Base-by-base conservation (phyloP, 352 stramenopile genomes). In the Phytopythium sindhum region DNA sequence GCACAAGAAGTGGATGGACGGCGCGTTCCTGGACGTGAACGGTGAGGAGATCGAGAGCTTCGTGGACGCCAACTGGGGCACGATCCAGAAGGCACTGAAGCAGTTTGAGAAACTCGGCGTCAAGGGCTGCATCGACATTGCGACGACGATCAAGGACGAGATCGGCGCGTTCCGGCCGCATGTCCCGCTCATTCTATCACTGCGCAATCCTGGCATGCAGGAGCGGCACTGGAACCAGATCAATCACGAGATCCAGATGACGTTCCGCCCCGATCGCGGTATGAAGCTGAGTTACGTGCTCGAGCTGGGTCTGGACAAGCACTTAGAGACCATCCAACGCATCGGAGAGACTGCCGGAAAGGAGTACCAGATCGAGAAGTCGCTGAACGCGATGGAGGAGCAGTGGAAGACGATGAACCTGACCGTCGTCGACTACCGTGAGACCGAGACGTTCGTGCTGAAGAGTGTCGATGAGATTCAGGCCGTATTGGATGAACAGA, bases 391-490 rank as follows among this genome's bases (percentile, higher is more conserved):
- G 11, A 98, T 98, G 95, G 84, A 97, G 56, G 77, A 88, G 28
- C 86, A 94, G 17, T 98, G 94, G 95, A 74, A 90, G 24, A 71
- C 68, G 11, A 80, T 98, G 48, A 84, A 86, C 12, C 77, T 98
- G 24, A 80, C 80, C 31, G 83, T 98, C 37, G 80, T 96, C 10
- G 74, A 90, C 41, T 98, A 98, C 65, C 75, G 84, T 6, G 94
- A 98, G 55, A 98, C 96, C 9, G 95, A 91, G 5, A 98, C 96
- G 17, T 98, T 86, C 52, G 97, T 98, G 31, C 88, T 98, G 63
- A 97, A 97, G 53, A 93, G 93, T 15, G 89, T 97, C 14, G 96
- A 98, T 57, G 95, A 98, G 62, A 96, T 98, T 26, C 95, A 98
- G 67, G 77, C 83, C 21, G 86, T 98, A 2, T 73, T 98, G 15